phyloP scores from a whole-genome alignment of 176 grass and related monocot genomes.

The Pontederia paniculata region DNA sequence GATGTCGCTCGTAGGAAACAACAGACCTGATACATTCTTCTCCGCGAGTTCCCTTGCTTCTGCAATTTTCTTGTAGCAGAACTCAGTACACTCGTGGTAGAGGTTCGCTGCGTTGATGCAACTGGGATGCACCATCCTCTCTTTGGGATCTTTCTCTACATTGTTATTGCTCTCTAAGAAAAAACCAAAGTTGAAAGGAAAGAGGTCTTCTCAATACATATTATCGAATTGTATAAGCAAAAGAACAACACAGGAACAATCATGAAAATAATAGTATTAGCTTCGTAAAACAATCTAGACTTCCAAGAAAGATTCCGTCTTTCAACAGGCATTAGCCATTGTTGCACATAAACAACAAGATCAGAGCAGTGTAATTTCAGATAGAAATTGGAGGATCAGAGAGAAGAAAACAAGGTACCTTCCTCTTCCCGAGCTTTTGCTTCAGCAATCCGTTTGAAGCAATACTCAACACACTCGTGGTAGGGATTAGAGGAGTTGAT shows the following conservation, averaged over 20 bases:
- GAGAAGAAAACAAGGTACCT: no score
- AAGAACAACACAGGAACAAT: no score
- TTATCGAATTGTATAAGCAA: no score
- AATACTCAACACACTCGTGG: conserved; percentile 54
- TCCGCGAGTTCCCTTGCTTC: conserved; percentile 2
- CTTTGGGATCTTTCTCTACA: background rate
- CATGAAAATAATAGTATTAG: no score
- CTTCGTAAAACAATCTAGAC: no score
- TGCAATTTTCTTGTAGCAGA: conserved; percentile 9
- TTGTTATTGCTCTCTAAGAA: background rate
- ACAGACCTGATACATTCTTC: conserved; percentile 24
- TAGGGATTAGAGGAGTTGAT: conserved; percentile 61
- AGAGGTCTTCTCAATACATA: no score
- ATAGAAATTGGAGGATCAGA: no score
- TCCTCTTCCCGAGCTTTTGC: conserved; percentile 17
- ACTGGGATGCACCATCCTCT: conserved; percentile 14
- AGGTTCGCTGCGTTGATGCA: conserved; percentile 8
- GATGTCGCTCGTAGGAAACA: background rate
- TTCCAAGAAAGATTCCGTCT: no score
- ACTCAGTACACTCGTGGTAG: conserved; percentile 4
- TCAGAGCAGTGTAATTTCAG: no score
- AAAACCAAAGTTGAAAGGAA: background rate
- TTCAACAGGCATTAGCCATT: no score
- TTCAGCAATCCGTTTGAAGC: conserved; percentile 49
- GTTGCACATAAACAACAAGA: no score